Conservation (phyloP, 352 stramenopile species). For the Thalassiosira allenii region DNA sequence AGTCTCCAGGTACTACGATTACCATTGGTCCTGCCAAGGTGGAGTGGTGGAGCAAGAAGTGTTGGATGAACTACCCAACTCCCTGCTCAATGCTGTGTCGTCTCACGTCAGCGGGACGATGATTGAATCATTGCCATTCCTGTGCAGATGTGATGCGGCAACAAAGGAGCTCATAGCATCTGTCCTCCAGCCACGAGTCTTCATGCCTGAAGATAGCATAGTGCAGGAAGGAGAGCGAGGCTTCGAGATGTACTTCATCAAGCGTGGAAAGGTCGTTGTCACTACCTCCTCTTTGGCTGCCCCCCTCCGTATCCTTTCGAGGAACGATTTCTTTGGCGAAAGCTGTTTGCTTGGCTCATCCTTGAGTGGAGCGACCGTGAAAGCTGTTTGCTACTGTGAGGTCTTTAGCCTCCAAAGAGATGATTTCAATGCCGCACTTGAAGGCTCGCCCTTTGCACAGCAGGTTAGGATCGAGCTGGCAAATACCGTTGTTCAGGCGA, state of each 20-base stretch:
- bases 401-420: conserved; percentile 62
- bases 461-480: conserved; percentile 39
- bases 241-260: conserved; percentile 65
- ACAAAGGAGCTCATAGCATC: conserved; percentile 64
- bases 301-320: conserved; percentile 40
- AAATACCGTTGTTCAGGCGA: conserved; percentile 28
- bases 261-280: conserved; percentile 50
- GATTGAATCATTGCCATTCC: conserved; percentile 64
- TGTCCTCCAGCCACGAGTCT: conserved; percentile 66
- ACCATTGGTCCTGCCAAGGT: conserved; percentile 73
- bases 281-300: conserved; percentile 22
- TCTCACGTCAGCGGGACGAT: conserved; percentile 53
- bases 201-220: conserved; percentile 66
- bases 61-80: conserved; percentile 62
- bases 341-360: conserved; percentile 58
- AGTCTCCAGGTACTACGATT: conserved; percentile 74
- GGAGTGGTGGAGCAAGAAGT: conserved; percentile 71
- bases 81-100: conserved; percentile 56
- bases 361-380: conserved; percentile 53
- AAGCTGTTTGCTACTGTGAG: conserved; percentile 63
- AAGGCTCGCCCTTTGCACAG: conserved; percentile 32
- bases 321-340: conserved; percentile 72
- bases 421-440: conserved; percentile 61
- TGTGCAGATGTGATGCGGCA: conserved; percentile 64
- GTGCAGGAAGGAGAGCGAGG: conserved; percentile 57